phyloP scores from a whole-genome alignment of 140 eudicot species.

The Bidens hawaiensis region DNA sequence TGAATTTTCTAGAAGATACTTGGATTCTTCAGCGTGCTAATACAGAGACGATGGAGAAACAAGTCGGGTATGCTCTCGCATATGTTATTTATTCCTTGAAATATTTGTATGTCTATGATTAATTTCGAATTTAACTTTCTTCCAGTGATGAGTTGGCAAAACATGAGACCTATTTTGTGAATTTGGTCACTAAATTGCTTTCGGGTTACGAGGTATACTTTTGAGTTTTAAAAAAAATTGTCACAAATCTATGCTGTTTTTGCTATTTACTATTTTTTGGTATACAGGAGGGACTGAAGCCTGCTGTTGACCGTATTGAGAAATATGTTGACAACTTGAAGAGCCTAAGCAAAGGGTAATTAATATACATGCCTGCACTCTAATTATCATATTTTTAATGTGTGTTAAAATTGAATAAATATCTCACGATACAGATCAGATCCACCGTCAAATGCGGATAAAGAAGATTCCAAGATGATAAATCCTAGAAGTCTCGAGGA shows the following conservation, averaged over 20 bases:
- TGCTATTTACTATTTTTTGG: background rate
- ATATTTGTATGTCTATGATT: background rate
- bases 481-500: background rate
- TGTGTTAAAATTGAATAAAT: too few relatives aligned
- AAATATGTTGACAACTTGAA: constrained; percentile 67
- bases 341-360: constrained; percentile 62
- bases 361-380: background rate
- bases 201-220: constrained; percentile 61
- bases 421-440: too few relatives aligned
- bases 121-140: constrained; percentile 16
- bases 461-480: background rate
- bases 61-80: constrained; percentile 46
- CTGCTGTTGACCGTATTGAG: constrained; percentile 62
- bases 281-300: constrained; percentile 68
- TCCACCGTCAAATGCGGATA: background rate
- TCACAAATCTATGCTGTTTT: background rate
- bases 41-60: constrained; percentile 69
- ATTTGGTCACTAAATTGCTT: constrained; percentile 67
- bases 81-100: background rate
- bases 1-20: constrained; percentile 87
- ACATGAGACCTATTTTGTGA: constrained; percentile 75
- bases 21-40: constrained; percentile 77
- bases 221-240: background rate
- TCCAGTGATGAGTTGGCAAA: constrained; percentile 74
- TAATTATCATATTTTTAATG: too few relatives aligned